Percentiles rank a stretch among this genome's conserved stretches.
These are phyloP conservation scores for Calycina herbarum DNA, from an alignment of 2,329 filamentous ascomycete species.

Conservation along the genomic window DNA sequence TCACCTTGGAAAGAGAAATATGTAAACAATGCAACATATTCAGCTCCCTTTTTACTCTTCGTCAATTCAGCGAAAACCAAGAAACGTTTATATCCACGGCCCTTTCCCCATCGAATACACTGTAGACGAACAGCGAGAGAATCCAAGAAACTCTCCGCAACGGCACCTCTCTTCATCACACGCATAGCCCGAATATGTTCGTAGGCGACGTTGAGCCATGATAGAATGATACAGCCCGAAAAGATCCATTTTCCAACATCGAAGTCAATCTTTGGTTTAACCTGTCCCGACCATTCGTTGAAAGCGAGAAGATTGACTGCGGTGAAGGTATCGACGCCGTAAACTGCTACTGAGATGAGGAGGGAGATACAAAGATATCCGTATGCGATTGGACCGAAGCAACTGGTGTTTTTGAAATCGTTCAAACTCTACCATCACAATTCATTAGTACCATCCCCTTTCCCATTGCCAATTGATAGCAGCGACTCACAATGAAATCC, in stretches of 20 bases:
- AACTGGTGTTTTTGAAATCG: constrained; percentile 86
- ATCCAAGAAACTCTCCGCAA: constrained; percentile 90
- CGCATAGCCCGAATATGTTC: constrained; percentile 78
- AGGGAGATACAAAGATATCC: constrained; percentile 80
- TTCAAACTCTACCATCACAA: constrained; percentile 47
- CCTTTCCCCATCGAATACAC: constrained; percentile 71
- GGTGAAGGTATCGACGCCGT: constrained; percentile 88
- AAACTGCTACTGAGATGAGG: constrained; percentile 77
- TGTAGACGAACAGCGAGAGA: constrained; percentile 82
- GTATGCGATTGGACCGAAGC: constrained; percentile 77
- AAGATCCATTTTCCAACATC: constrained; percentile 93
- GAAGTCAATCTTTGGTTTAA: constrained; percentile 76
- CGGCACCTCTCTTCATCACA: constrained; percentile 80
- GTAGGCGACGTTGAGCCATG: constrained; percentile 77
- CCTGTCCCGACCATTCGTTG: constrained; percentile 82
- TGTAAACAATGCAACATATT: constrained; percentile 70
- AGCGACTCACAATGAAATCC: constrained; percentile 77
- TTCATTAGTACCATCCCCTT: constrained; percentile 11
- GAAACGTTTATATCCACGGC: constrained; percentile 82
- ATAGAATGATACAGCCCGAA: constrained; percentile 85
- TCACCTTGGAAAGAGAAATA: constrained; percentile 67
- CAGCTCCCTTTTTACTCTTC: constrained; percentile 70
- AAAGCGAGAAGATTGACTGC: constrained; percentile 89
- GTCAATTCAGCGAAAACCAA: constrained; percentile 71
- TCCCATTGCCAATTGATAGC: constrained; percentile 1